Evolutionary conservation across 2,329 filamentous ascomycete species (phyloP).

Genomic region (Ceratocystis colombiana): DNA sequence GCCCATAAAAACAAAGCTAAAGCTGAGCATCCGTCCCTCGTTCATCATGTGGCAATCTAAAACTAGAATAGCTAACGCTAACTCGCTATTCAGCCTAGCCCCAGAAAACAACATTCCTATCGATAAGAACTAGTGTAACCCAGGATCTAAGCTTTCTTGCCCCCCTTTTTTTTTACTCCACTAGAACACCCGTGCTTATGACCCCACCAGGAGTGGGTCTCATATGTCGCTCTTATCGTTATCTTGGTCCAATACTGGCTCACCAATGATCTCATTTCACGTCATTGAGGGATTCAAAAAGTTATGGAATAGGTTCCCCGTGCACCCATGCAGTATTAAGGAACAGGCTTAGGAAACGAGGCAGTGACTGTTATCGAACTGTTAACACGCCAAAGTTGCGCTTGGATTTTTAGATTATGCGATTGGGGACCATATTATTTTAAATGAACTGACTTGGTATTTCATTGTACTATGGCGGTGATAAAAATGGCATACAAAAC

Average conservation of each 20-base stretch:
- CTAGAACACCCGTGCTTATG: not conserved
- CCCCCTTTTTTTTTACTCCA: not conserved
- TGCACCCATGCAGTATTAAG: constrained; percentile 1
- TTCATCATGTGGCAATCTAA: no score
- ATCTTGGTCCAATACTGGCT: not conserved
- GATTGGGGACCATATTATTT: not conserved
- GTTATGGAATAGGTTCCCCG: not conserved
- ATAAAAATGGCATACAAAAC: no score
- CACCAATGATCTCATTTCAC: constrained; percentile 15
- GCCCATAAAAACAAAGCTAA: not conserved
- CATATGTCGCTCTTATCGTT: not conserved
- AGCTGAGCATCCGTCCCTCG: no score
- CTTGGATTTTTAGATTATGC: not conserved
- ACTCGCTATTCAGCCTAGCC: not conserved
- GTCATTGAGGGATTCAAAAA: not conserved
- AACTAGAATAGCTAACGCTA: not conserved
- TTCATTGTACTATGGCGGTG: no score
- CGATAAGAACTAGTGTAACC: not conserved
- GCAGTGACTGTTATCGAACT: not conserved
- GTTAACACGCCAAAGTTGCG: not conserved
- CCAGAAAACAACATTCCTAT: not conserved
- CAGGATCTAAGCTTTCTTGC: not conserved
- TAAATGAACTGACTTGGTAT: no score
- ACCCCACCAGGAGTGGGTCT: not conserved
- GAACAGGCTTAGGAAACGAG: no score